A percentile compares a stretch with the other conserved stretches of the same genome.
Conservation (phyloP, 164 flowering plant genomes). For the Magnolia officinalis region DNA sequence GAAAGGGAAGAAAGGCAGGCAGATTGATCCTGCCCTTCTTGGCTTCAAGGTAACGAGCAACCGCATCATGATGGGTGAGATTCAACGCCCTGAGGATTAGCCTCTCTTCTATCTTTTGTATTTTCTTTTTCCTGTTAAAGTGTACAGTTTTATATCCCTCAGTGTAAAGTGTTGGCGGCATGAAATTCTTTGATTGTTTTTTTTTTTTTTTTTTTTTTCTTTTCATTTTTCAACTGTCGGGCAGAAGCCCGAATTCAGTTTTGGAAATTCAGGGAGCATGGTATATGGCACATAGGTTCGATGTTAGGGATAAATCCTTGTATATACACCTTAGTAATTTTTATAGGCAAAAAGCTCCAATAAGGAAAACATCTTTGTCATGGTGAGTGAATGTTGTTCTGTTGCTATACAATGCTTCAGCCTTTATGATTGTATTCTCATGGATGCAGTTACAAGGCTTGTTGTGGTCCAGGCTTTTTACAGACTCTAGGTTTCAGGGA, state of each 20-base stretch:
- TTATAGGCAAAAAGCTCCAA: neutral
- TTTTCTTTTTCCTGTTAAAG: neutral
- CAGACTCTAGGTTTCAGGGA: neutral
- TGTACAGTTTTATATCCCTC: slow-evolving; percentile 4
- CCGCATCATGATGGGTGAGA: slow-evolving; percentile 83
- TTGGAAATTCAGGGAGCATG: neutral
- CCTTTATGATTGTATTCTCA: neutral
- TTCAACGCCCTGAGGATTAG: slow-evolving; percentile 62
- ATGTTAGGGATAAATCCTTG: neutral
- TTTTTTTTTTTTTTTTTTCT: neutral
- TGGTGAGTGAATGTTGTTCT: neutral
- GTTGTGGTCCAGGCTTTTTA: neutral
- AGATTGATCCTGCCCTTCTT: slow-evolving; percentile 75
- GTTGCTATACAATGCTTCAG: neutral
- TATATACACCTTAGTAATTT: neutral
- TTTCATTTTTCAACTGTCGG: neutral
- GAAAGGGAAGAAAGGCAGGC: slow-evolving; percentile 85
- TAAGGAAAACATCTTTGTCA: neutral
- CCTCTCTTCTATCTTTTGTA: neutral
- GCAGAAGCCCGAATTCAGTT: neutral
- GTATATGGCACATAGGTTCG: neutral
- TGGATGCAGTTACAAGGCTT: neutral
- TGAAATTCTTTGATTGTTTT: slow-evolving; percentile 7
- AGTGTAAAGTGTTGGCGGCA: slow-evolving; percentile 10
- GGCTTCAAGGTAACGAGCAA: slow-evolving; percentile 86